phyloP scores from a whole-genome alignment of 805 yeast species.

The Kuraishia hungarica region DNA sequence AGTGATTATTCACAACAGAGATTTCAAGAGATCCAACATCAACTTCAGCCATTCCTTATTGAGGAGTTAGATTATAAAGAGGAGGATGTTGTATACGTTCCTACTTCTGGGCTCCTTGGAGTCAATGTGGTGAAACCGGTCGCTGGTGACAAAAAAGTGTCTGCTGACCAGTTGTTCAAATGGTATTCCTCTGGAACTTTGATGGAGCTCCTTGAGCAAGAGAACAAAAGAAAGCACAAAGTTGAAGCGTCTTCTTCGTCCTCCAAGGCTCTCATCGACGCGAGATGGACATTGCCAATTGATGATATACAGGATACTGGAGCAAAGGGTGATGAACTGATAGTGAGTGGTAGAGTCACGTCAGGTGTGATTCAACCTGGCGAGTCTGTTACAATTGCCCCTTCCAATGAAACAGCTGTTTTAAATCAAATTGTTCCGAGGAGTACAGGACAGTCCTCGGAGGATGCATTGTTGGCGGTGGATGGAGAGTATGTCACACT shows the following conservation, averaged over 20 bases:
- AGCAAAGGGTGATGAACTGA: constrained; percentile 39
- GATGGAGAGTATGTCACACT: constrained; percentile 50
- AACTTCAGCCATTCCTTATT: constrained; percentile 41
- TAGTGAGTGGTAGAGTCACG: constrained; percentile 56
- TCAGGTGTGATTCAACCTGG: constrained; percentile 67
- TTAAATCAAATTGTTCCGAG: constrained; percentile 28
- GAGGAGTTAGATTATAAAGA: constrained; percentile 42
- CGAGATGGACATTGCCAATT: constrained; percentile 40
- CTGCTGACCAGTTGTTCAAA: constrained; percentile 19
- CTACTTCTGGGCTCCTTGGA: constrained; percentile 65
- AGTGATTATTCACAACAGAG: constrained; percentile 47
- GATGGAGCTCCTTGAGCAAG: constrained; percentile 29
- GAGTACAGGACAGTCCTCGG: constrained; percentile 11
- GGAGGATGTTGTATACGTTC: constrained; percentile 40
- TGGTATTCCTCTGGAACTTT: constrained; percentile 37
- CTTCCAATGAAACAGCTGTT: constrained; percentile 35
- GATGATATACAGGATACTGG: constrained; percentile 50
- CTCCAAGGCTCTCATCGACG: constrained; percentile 7
- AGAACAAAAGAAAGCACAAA: constrained; percentile 15
- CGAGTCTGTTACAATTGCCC: constrained; percentile 50
- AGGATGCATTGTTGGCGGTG: constrained; percentile 28
- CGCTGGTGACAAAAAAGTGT: constrained; percentile 12
- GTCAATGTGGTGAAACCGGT: constrained; percentile 45
- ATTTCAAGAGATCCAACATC: constrained; percentile 39
- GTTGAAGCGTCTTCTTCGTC: constrained; percentile 7